Base-by-base conservation (phyloP, 164 flowering plant species). In the Vitis amurensis region DNA sequence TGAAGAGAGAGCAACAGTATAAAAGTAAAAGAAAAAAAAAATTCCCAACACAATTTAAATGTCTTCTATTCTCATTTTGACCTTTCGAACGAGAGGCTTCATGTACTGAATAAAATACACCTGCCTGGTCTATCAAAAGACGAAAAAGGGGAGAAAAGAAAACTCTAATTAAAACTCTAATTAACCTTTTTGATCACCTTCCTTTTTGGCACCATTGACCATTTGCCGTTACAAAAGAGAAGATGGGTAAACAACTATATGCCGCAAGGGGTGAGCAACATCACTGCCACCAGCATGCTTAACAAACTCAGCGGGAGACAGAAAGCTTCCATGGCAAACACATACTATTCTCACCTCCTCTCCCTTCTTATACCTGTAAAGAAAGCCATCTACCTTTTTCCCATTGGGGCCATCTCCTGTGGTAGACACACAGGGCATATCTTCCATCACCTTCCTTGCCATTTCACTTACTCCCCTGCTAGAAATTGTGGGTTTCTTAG, bases 221-320 rank as follows among this genome's bases (percentile, higher is more conserved):
- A 6, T 37, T 37, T 55, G 50, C 62, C 17, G 37, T 71, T 66
- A 81, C 73, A 79, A 63, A 68, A 76, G 47, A 52, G 84, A 59
- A 49, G 80, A 70, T 6, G 93, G 83, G 61, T 69, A 83, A 11
- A 94, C 93, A 31, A 90, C 92, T 11, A 94, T 94, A 59, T 87
- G 98, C 80, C 78, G 87, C 27, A 90, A 70, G 0, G 98, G 98
- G 67, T 94, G 78, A 9, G 73, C 83, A 6, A 90, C 93, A 19
- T 94, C 94, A 13, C 82, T 85, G 0, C 93, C 97, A 4, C 98
- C 97, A 7, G 87, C 98, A 66, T 94, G 98, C 79, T 85, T 81
- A 16, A 94, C 90, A 64, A 94, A 93, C 85, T 93, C 95, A 0
- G 97, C 90, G 0, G 98, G 97, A 12, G 95, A 71, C 14, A 89